phyloP scores from a whole-genome alignment of 768 basidiomycete genomes.

The Tremella yokohamensis region DNA sequence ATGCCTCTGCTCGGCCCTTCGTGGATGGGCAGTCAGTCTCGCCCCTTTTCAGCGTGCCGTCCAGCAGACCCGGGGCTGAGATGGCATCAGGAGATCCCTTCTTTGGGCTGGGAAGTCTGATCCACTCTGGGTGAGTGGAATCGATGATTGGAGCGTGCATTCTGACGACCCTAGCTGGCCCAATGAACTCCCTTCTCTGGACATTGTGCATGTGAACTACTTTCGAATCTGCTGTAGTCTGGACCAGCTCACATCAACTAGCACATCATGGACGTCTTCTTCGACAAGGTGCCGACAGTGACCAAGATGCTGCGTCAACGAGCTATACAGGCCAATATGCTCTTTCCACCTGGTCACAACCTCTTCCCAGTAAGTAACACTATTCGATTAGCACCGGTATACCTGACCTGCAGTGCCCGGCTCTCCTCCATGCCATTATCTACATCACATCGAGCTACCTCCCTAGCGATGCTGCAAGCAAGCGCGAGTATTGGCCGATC shows the following conservation, averaged over 20 bases:
- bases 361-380: not conserved
- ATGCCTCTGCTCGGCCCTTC: not conserved
- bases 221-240: not conserved
- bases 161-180: not conserved
- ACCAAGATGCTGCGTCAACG: slow-evolving; percentile 2
- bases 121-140: not conserved
- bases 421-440: slow-evolving; percentile 6
- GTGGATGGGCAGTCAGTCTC: not conserved
- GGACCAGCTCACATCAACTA: not conserved
- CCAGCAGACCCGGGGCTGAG: not conserved
- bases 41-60: not conserved
- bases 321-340: not conserved
- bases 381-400: no score
- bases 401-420: not conserved
- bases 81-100: not conserved
- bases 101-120: not conserved
- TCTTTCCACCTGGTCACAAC: not conserved
- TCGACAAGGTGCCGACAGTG: slow-evolving; percentile 6
- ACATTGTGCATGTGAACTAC: not conserved
- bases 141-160: not conserved
- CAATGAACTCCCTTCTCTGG: not conserved
- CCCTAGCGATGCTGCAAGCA: not conserved
- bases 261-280: slow-evolving; percentile 8
- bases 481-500: slow-evolving; percentile 1
- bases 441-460: slow-evolving; percentile 2